Conservation (phyloP, 1,284 basidiomycete genomes). For the Trichosporon asahii region DNA sequence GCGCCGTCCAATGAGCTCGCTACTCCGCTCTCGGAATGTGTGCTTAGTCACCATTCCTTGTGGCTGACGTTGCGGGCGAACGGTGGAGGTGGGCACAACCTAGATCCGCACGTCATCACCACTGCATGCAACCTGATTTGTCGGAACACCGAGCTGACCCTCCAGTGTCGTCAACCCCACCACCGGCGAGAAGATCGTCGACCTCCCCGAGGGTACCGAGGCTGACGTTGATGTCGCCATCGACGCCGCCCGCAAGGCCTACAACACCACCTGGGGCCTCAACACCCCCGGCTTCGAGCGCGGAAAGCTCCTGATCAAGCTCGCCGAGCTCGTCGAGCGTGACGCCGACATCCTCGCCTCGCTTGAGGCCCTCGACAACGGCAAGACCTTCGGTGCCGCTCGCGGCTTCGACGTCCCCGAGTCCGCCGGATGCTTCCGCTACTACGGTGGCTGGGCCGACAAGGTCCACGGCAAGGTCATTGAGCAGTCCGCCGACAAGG, state of each 20-base stretch:
- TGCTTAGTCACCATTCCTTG: neutral
- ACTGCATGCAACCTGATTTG: neutral
- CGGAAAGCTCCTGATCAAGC: slow-evolving; percentile 61
- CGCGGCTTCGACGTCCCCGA: slow-evolving; percentile 64
- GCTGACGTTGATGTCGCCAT: slow-evolving; percentile 74
- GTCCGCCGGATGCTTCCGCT: slow-evolving; percentile 64
- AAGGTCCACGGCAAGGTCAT: slow-evolving; percentile 80
- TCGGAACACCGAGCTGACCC: slow-evolving; percentile 12
- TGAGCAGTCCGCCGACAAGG: slow-evolving; percentile 55
- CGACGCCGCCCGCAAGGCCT: slow-evolving; percentile 71
- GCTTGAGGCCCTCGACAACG: slow-evolving; percentile 76
- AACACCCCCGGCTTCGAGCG: slow-evolving; percentile 59
- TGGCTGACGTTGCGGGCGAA: neutral
- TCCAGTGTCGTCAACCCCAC: slow-evolving; percentile 72
- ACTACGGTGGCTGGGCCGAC: slow-evolving; percentile 62
- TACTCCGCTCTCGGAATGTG: neutral
- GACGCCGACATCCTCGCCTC: slow-evolving; percentile 69
- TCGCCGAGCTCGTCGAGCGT: slow-evolving; percentile 70
- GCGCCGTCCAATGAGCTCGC: neutral
- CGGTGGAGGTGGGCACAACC: neutral
- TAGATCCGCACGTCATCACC: neutral
- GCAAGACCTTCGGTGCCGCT: slow-evolving; percentile 67
- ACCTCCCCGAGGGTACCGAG: slow-evolving; percentile 64
- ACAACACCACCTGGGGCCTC: slow-evolving; percentile 68
- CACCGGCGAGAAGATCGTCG: slow-evolving; percentile 66